phyloP scores from a whole-genome alignment of 345 rosid species.

The Orychophragmus violaceus region DNA sequence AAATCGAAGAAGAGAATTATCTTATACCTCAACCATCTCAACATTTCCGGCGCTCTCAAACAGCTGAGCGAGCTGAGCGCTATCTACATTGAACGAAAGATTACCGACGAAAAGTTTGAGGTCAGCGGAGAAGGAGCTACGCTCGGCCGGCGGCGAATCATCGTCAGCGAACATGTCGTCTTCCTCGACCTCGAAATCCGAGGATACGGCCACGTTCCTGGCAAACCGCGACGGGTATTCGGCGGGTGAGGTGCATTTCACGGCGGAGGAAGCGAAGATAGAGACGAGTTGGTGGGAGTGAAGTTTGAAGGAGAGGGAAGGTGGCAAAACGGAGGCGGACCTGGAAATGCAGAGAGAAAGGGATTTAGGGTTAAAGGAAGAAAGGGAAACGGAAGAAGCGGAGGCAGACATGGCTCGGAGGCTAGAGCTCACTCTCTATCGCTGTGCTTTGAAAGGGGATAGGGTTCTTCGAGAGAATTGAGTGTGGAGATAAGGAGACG shows the following conservation, averaged over 20 bases:
- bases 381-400: constrained; percentile 55
- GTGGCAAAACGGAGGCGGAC: constrained; percentile 34
- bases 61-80: constrained; percentile 85
- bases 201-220: constrained; percentile 55
- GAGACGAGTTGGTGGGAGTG: constrained; percentile 34
- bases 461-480: constrained; percentile 18
- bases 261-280: constrained; percentile 27
- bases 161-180: constrained; percentile 33
- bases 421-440: constrained; percentile 7
- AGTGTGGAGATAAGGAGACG: constrained; percentile 7
- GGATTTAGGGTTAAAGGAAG: constrained; percentile 49
- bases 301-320: constrained; percentile 37
- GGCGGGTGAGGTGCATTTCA: constrained; percentile 14
- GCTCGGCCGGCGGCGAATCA: constrained; percentile 26
- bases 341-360: constrained; percentile 34
- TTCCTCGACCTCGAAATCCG: constrained; percentile 68
- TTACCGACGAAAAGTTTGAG: constrained; percentile 92
- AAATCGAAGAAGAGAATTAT: not conserved
- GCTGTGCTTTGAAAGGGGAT: constrained; percentile 12
- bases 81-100: constrained; percentile 79
- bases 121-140: constrained; percentile 56
- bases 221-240: constrained; percentile 40
- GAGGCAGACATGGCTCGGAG: constrained; percentile 57
- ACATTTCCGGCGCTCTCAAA: constrained; percentile 85
- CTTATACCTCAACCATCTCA: constrained; percentile 88